Conservation (phyloP, 2,329 filamentous ascomycete species). For the Leptographium flavum region DNA sequence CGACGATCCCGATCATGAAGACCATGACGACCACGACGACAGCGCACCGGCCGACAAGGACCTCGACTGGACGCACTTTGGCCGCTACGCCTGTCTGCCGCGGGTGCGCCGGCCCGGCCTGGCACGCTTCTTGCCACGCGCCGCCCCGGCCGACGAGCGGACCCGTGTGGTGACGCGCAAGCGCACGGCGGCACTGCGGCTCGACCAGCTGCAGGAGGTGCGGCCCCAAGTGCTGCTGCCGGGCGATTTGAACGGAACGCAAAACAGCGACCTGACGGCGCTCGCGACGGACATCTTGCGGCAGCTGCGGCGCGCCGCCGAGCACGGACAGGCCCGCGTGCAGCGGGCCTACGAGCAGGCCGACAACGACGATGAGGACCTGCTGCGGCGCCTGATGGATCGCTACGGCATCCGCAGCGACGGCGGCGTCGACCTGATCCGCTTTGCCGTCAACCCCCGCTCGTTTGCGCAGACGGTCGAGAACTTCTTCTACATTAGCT, state of each 20-base stretch:
- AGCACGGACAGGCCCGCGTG: constrained; percentile 31
- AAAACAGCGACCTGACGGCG: constrained; percentile 64
- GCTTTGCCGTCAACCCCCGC: constrained; percentile 76
- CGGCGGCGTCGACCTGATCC: constrained; percentile 64
- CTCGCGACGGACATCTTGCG: constrained; percentile 59
- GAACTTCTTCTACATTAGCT: constrained; percentile 93
- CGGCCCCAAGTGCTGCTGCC: constrained; percentile 65
- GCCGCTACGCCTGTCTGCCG: constrained; percentile 61
- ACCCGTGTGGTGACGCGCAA: constrained; percentile 50
- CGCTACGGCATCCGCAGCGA: constrained; percentile 50
- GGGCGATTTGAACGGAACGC: constrained; percentile 59
- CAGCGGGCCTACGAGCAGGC: constrained; percentile 19
- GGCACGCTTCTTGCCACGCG: constrained; percentile 64
- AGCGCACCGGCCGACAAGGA: constrained; percentile 38
- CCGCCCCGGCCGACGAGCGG: constrained; percentile 70
- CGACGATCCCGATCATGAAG: constrained; percentile 38
- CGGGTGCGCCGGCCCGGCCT: constrained; percentile 60
- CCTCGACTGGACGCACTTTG: constrained; percentile 76
- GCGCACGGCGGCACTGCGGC: constrained; percentile 55
- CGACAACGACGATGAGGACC: constrained; percentile 28
- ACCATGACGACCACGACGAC: constrained; percentile 43
- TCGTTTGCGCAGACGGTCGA: constrained; percentile 94
- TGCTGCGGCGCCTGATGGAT: constrained; percentile 30
- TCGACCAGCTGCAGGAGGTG: constrained; percentile 53
- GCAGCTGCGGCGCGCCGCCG: constrained; percentile 38